phyloP scores from a whole-genome alignment of 306 rosid species.

The Alnus glutinosa region DNA sequence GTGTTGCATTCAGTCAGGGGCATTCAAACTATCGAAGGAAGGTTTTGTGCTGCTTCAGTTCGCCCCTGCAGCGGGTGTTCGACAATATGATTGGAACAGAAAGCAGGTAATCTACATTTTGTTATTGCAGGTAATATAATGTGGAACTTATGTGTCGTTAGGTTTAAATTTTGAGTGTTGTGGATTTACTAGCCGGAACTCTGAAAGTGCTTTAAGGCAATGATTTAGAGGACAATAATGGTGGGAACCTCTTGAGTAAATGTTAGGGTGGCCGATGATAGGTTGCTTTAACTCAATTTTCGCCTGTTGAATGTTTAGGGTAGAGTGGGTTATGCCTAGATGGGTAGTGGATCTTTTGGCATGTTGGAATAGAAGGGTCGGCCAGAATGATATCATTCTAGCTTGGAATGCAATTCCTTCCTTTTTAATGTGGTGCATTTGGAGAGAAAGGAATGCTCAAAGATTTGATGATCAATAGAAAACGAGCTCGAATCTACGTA shows the following conservation, averaged over 20 bases:
- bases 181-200: background rate
- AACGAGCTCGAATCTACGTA: no score
- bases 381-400: no score
- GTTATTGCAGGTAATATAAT: background rate
- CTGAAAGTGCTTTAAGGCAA: no score
- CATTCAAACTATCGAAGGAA: conserved; percentile 79
- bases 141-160: background rate
- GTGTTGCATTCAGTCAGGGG: conserved; percentile 70
- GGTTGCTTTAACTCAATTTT: background rate
- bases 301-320: no score
- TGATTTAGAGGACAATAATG: background rate
- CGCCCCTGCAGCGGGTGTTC: conserved; percentile 76
- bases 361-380: no score
- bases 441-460: no score
- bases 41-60: conserved; percentile 91
- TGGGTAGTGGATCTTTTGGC: no score
- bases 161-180: background rate
- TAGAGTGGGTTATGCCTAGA: no score
- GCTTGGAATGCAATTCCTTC: no score
- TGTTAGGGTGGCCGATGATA: background rate
- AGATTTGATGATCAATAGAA: no score
- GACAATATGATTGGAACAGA: conserved; percentile 82
- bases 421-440: no score
- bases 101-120: conserved; percentile 64
- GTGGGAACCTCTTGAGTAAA: background rate